phyloP scores from a whole-genome alignment of 176 grass and related monocot species.

The Oryza glumipatula region DNA sequence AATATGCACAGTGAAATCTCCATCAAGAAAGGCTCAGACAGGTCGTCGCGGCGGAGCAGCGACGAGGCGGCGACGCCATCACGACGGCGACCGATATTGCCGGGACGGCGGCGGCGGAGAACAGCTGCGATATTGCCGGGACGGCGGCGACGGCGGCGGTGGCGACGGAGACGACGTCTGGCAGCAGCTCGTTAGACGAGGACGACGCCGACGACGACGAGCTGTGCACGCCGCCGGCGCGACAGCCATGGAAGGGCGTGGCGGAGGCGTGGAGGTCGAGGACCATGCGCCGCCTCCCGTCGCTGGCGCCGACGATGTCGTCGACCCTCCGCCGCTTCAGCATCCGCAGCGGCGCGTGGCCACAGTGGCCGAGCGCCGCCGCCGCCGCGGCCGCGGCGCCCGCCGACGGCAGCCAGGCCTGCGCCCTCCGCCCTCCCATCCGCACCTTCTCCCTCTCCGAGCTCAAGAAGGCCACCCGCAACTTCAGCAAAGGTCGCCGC shows the following conservation, averaged over 20 bases:
- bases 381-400: neutral
- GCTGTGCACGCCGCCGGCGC: neutral
- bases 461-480: conserved; percentile 59
- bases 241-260: conserved; percentile 50
- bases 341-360: conserved; percentile 15
- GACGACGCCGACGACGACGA: neutral
- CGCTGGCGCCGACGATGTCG: conserved; percentile 29
- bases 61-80: neutral
- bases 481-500: conserved; percentile 55
- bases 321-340: conserved; percentile 35
- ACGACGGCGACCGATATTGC: neutral
- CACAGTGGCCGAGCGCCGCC: conserved; percentile 15
- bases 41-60: neutral
- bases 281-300: conserved; percentile 44
- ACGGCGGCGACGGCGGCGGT: neutral
- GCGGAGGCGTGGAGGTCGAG: conserved; percentile 40
- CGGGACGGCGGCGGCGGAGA: neutral
- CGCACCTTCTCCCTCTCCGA: conserved; percentile 63
- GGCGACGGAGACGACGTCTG: neutral
- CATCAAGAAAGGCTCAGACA: neutral
- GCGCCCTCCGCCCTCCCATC: conserved; percentile 26
- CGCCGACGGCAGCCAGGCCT: conserved; percentile 16
- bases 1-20: neutral
- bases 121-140: neutral
- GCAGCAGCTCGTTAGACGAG: neutral